A percentile compares a stretch with the other conserved stretches of the same genome.
phyloP scores from a whole-genome alignment of 768 basidiomycete species.

The Termitomyces sp. region DNA sequence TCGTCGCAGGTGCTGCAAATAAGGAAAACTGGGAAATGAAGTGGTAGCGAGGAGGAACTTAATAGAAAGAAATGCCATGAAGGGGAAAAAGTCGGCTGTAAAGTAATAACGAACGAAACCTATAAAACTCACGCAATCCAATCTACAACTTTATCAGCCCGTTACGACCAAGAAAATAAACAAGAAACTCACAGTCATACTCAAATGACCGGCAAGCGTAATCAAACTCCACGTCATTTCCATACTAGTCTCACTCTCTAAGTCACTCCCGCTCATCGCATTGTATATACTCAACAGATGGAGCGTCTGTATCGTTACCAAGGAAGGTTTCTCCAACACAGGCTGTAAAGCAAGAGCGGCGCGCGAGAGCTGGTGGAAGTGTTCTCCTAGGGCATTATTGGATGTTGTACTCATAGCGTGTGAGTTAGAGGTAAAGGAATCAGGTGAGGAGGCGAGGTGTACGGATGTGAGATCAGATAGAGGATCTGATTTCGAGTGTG shows the following conservation, averaged over 20 bases:
- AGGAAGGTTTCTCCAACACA: slow-evolving; percentile 64
- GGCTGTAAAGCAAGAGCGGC: slow-evolving; percentile 65
- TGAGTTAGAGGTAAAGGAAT: not conserved
- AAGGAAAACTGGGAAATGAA: not conserved
- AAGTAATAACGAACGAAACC: not conserved
- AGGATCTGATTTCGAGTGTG: not conserved
- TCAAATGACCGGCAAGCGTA: slow-evolving; percentile 59
- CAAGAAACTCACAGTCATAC: slow-evolving; percentile 50
- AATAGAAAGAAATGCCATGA: not conserved
- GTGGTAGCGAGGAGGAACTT: not conserved
- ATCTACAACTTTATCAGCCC: slow-evolving; percentile 32
- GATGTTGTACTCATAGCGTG: not conserved
- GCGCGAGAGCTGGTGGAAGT: slow-evolving; percentile 60
- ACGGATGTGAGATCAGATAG: not conserved
- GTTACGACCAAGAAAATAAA: not conserved
- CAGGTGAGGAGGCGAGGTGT: not conserved
- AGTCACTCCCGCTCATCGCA: slow-evolving; percentile 62
- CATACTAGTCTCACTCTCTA: slow-evolving; percentile 60
- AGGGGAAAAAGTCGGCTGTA: not conserved
- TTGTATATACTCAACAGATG: slow-evolving; percentile 68
- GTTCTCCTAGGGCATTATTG: slow-evolving; percentile 43
- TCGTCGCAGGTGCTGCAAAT: not conserved
- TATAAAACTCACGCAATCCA: slow-evolving; percentile 56
- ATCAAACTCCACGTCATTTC: slow-evolving; percentile 68
- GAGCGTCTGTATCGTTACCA: slow-evolving; percentile 66